Conservation (phyloP, 192 early-diverging fungal genomes). For the Oehlia diaphana region DNA sequence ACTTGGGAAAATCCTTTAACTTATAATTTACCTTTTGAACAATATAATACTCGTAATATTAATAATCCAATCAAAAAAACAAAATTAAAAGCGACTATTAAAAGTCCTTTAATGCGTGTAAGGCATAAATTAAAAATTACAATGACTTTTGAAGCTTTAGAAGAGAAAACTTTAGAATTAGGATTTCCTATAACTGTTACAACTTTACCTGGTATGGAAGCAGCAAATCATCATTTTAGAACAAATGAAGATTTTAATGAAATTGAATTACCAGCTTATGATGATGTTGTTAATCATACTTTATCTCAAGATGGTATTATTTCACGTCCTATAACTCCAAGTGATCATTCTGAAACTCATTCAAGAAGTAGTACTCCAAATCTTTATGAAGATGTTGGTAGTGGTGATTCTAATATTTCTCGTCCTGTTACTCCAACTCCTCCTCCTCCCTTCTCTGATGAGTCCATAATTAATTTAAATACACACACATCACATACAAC, state of each 20-base stretch:
- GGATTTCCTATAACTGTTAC: slow-evolving; percentile 22
- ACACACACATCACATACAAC: neutral
- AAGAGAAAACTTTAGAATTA: slow-evolving; percentile 17
- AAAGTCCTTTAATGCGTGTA: slow-evolving; percentile 26
- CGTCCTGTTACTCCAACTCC: neutral
- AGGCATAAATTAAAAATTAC: slow-evolving; percentile 21
- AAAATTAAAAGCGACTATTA: slow-evolving; percentile 17
- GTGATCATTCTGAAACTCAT: neutral
- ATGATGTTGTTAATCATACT: slow-evolving; percentile 22
- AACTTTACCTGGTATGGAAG: slow-evolving; percentile 3
- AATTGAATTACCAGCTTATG: slow-evolving; percentile 20
- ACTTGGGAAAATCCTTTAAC: slow-evolving; percentile 28
- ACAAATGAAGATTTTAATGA: neutral
- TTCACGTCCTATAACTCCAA: neutral
- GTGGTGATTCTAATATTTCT: neutral
- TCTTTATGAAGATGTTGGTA: neutral
- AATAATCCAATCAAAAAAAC: neutral
- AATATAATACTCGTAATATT: neutral
- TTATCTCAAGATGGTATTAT: neutral
- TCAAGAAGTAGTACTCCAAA: slow-evolving; percentile 1
- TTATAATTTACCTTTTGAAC: slow-evolving; percentile 24
- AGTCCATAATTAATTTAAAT: neutral
- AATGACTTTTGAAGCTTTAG: slow-evolving; percentile 11
- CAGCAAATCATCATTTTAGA: neutral
- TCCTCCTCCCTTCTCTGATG: neutral